phyloP scores from a whole-genome alignment of 306 rosid genomes.

The Rosa persica region DNA sequence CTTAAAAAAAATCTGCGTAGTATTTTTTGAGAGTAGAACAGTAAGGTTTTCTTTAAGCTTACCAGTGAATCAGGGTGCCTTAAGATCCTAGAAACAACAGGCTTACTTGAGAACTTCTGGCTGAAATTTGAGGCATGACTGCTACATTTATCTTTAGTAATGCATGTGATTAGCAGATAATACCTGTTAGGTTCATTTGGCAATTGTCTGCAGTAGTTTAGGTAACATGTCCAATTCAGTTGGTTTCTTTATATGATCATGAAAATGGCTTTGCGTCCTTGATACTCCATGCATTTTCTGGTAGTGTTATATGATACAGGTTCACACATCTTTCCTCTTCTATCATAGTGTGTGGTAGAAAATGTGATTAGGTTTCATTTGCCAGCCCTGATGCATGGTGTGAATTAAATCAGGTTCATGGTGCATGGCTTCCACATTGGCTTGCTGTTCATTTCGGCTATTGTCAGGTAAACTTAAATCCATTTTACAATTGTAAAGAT shows the following conservation, averaged over 20 bases:
- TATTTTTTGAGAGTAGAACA: neutral
- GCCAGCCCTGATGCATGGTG: slow-evolving; percentile 30
- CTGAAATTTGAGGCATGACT: neutral
- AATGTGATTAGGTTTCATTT: neutral
- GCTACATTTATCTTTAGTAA: neutral
- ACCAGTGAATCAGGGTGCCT: neutral
- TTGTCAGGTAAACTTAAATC: slow-evolving; percentile 54
- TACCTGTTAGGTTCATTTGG: neutral
- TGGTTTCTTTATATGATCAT: neutral
- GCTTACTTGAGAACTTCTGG: neutral
- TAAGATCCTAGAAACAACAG: neutral
- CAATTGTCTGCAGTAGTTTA: neutral
- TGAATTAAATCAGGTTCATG: slow-evolving; percentile 59
- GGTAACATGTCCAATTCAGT: neutral
- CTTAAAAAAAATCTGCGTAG: neutral
- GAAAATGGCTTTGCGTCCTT: neutral
- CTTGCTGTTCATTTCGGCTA: slow-evolving; percentile 58
- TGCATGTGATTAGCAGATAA: neutral
- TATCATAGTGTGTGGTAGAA: neutral
- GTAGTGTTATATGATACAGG: neutral
- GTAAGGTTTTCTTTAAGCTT: neutral
- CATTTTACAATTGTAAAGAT: slow-evolving; percentile 14
- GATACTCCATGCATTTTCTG: neutral
- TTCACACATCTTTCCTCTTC: slow-evolving; percentile 1
- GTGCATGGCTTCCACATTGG: slow-evolving; percentile 96